Evolutionary conservation across 768 basidiomycete genomes (phyloP).

Genomic region (Suillus variegatus): DNA sequence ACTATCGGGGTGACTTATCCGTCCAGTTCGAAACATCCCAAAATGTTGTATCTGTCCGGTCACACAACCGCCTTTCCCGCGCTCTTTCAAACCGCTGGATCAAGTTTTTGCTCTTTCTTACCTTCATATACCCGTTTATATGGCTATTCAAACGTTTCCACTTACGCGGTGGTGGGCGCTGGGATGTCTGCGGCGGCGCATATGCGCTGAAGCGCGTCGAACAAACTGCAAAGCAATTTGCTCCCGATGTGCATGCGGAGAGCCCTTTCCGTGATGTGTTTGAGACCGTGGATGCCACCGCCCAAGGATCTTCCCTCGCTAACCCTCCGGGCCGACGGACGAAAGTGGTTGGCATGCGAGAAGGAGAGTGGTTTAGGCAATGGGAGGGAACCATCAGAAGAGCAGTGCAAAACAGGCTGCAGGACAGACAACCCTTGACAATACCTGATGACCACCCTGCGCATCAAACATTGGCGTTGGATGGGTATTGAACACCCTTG

Average conservation of each 20-base stretch:
- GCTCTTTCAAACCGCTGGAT: conserved; percentile 72
- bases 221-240: conserved; percentile 17
- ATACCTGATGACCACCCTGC: conserved; percentile 26
- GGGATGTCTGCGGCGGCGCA: conserved; percentile 76
- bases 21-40: conserved; percentile 52
- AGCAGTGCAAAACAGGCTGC: conserved; percentile 51
- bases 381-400: conserved; percentile 74
- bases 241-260: conserved; percentile 9
- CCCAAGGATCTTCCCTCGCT: conserved; percentile 24
- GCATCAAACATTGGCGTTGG: conserved; percentile 16
- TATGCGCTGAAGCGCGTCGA: conserved; percentile 62
- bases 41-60: conserved; percentile 61
- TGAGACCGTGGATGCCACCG: background rate
- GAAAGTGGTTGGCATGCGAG: conserved; percentile 57
- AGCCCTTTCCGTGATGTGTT: conserved; percentile 10
- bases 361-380: conserved; percentile 77
- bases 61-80: conserved; percentile 65
- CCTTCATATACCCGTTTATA: conserved; percentile 76
- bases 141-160: conserved; percentile 80
- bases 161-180: conserved; percentile 65
- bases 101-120: conserved; percentile 65
- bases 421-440: conserved; percentile 33
- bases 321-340: conserved; percentile 32
- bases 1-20: conserved; percentile 35
- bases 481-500: conserved; percentile 28